Percentiles rank a stretch among this genome's conserved stretches.
These are phyloP conservation scores for Cytospora chrysosperma DNA, from an alignment of 2,329 filamentous ascomycete genomes.

Conservation along the genomic window DNA sequence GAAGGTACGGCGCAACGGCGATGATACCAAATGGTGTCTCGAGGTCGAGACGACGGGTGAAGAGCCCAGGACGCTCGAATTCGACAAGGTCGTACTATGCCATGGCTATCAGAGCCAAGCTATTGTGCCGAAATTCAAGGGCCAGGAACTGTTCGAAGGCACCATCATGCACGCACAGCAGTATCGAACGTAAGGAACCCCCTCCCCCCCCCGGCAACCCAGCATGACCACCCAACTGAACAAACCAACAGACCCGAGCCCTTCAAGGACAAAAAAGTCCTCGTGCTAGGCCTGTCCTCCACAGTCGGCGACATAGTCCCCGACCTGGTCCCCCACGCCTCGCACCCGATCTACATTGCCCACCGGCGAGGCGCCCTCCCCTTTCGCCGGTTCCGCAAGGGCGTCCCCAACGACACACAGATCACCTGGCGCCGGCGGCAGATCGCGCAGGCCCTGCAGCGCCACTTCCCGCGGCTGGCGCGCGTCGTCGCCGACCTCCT, in stretches of 20 bases:
- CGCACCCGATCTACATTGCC: constrained; percentile 23
- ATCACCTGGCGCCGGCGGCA: constrained; percentile 32
- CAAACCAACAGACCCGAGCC: constrained; percentile 9
- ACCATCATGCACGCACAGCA: constrained; percentile 22
- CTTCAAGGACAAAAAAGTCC: constrained; percentile 22
- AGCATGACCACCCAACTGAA: background rate
- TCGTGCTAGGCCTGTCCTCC: constrained; percentile 25
- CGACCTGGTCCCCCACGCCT: constrained; percentile 20
- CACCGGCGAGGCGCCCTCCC: constrained; percentile 23
- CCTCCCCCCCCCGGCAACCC: background rate
- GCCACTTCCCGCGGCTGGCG: constrained; percentile 26
- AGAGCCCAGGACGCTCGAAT: constrained; percentile 25
- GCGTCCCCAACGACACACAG: constrained; percentile 19
- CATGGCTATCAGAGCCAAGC: constrained; percentile 20
- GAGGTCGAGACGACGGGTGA: constrained; percentile 28
- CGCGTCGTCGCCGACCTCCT: constrained; percentile 16
- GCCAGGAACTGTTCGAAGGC: constrained; percentile 22
- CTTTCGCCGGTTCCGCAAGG: constrained; percentile 20
- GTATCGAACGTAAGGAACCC: constrained; percentile 15
- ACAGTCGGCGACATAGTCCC: constrained; percentile 24
- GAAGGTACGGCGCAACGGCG: constrained; percentile 26
- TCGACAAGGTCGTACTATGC: constrained; percentile 26
- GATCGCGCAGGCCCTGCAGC: constrained; percentile 15
- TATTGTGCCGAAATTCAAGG: constrained; percentile 20
- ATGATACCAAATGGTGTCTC: constrained; percentile 31